These are phyloP conservation scores for Microsporum ferrugineum DNA, from an alignment of 2,329 filamentous ascomycete species.

Conservation along the genomic window DNA sequence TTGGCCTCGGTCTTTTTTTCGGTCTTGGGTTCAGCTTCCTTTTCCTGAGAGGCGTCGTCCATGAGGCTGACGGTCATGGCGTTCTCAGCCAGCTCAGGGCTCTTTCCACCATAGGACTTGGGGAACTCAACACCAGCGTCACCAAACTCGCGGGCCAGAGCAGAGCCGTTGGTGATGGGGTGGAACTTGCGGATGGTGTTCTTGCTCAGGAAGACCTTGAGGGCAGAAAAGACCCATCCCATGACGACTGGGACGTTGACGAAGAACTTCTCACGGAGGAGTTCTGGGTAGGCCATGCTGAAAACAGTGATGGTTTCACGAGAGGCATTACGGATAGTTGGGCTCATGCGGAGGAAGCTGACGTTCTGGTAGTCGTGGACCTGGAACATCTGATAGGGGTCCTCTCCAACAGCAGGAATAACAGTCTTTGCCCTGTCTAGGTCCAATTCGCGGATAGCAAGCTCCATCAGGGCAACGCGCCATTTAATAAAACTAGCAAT, in stretches of 20 bases:
- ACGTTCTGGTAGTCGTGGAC: constrained; percentile 87
- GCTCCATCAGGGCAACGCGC: constrained; percentile 84
- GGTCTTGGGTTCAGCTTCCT: constrained; percentile 10
- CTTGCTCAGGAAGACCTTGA: constrained; percentile 63
- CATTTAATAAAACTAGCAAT: constrained; percentile 66
- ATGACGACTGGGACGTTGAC: constrained; percentile 86
- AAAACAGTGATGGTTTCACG: constrained; percentile 74
- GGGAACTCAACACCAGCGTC: constrained; percentile 55
- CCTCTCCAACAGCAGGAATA: constrained; percentile 48
- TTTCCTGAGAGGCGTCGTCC: constrained; percentile 17
- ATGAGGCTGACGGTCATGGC: constrained; percentile 24
- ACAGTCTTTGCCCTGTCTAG: constrained; percentile 60
- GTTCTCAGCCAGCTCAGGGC: constrained; percentile 37
- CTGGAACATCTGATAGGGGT: constrained; percentile 84
- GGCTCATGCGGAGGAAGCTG: constrained; percentile 73
- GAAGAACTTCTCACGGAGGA: constrained; percentile 85
- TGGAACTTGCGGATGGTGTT: constrained; percentile 71
- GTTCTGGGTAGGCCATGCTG: constrained; percentile 74
- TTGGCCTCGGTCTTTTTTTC: constrained; percentile 15
- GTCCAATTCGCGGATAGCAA: constrained; percentile 63
- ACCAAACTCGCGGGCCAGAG: constrained; percentile 51
- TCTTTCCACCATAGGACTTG: constrained; percentile 67
- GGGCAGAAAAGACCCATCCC: constrained; percentile 69
- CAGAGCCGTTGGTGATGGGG: constrained; percentile 60
- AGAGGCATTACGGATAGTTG: constrained; percentile 61